phyloP scores from a whole-genome alignment of 805 yeast genomes.

The Lachancea thermotolerans region DNA sequence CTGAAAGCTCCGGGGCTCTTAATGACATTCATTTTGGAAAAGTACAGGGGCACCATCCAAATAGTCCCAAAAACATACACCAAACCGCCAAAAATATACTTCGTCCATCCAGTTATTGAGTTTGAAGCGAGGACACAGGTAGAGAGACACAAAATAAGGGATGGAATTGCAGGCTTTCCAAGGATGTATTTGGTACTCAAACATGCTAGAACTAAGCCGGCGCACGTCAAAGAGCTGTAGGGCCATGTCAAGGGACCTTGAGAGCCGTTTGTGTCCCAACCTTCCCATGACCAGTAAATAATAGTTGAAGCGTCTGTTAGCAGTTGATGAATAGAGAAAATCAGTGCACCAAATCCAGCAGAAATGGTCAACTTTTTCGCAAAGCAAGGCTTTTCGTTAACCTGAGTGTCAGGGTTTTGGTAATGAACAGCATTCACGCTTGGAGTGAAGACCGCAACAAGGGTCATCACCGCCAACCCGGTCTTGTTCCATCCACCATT shows the following conservation, averaged over 20 bases:
- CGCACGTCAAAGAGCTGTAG: slow-evolving; percentile 56
- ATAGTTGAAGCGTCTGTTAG: slow-evolving; percentile 79
- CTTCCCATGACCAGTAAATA: slow-evolving; percentile 95
- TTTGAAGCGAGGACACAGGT: slow-evolving; percentile 21
- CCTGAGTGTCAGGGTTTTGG: slow-evolving; percentile 6
- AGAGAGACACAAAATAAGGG: slow-evolving; percentile 24
- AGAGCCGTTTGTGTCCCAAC: slow-evolving; percentile 69
- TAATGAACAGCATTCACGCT: slow-evolving; percentile 20
- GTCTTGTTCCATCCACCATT: slow-evolving; percentile 82
- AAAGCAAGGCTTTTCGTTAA: slow-evolving; percentile 2
- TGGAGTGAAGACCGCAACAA: slow-evolving; percentile 60
- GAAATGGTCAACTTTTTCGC: slow-evolving; percentile 29
- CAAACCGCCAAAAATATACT: slow-evolving; percentile 55
- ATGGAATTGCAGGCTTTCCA: slow-evolving; percentile 22
- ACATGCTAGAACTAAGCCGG: slow-evolving; percentile 52
- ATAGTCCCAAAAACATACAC: slow-evolving; percentile 55
- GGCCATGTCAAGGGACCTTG: slow-evolving; percentile 75
- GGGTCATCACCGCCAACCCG: slow-evolving; percentile 41
- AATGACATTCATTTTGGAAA: slow-evolving; percentile 50
- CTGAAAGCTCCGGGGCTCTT: slow-evolving; percentile 50
- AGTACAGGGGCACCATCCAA: slow-evolving; percentile 58
- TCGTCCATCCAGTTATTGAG: slow-evolving; percentile 24
- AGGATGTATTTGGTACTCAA: slow-evolving; percentile 23
- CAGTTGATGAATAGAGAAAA: slow-evolving; percentile 67
- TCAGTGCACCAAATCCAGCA: slow-evolving; percentile 67